Conservation (phyloP, 768 basidiomycete species). For the Dioszegia crocea region DNA sequence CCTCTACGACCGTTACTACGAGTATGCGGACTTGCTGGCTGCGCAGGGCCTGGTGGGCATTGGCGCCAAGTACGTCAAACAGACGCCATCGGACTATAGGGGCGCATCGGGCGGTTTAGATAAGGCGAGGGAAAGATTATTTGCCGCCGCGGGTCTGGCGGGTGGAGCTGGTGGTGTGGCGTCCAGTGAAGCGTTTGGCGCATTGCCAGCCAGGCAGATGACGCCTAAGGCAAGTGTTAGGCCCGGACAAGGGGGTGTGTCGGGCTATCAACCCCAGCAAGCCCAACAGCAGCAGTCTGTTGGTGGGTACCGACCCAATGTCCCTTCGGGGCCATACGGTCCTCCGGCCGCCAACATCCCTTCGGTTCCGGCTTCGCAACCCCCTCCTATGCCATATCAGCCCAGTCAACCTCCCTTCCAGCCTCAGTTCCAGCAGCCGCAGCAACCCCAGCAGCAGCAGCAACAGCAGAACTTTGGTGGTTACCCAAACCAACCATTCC, state of each 20-base stretch:
- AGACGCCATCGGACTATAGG: conserved; percentile 74
- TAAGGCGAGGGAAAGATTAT: conserved; percentile 41
- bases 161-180: neutral
- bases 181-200: neutral
- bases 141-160: conserved; percentile 21
- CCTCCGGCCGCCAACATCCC: conserved; percentile 6
- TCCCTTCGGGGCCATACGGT: neutral
- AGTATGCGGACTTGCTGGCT: conserved; percentile 88
- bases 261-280: conserved; percentile 3
- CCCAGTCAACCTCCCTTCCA: conserved; percentile 5
- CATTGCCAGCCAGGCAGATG: neutral
- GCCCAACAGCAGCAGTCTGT: conserved; percentile 3
- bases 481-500: conserved; percentile 2
- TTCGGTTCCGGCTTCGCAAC: neutral
- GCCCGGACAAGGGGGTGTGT: neutral
- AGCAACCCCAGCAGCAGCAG: neutral
- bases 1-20: conserved; percentile 89
- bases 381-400: conserved; percentile 4
- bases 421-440: neutral
- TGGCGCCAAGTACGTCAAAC: conserved; percentile 70
- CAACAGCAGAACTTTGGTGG: conserved; percentile 1
- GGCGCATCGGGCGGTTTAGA: conserved; percentile 52
- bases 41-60: conserved; percentile 83
- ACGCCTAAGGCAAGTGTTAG: neutral
- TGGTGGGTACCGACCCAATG: neutral